Conservation (phyloP, 257 asterid species). For the Solanum pimpinellifolium region DNA sequence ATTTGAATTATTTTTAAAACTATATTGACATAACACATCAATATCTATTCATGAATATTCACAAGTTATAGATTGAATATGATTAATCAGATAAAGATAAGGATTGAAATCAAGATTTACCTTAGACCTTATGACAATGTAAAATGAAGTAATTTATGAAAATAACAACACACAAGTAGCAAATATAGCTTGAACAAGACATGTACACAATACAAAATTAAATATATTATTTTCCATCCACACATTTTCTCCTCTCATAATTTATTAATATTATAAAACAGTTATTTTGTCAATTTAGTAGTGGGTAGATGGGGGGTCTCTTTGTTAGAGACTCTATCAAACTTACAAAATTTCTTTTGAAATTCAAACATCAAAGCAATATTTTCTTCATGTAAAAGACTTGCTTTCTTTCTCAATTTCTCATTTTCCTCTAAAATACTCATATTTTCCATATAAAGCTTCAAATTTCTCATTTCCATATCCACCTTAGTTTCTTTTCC, state of each 20-base stretch:
- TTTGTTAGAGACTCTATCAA: background rate
- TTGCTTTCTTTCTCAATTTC: slow-evolving; percentile 47
- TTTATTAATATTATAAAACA: background rate
- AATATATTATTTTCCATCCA: slow-evolving; percentile 3
- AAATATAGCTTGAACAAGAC: background rate
- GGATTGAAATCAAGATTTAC: background rate
- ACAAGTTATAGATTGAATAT: background rate
- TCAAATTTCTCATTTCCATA: slow-evolving; percentile 50
- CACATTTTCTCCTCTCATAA: background rate
- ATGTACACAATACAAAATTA: background rate
- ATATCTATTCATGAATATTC: background rate
- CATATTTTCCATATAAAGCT: slow-evolving; percentile 62
- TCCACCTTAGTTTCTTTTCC: slow-evolving; percentile 14
- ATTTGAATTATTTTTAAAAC: background rate
- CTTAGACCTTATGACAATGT: background rate
- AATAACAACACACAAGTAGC: background rate
- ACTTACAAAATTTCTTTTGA: slow-evolving; percentile 14
- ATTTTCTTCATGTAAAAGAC: slow-evolving; percentile 53
- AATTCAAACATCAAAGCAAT: slow-evolving; percentile 40
- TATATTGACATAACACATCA: background rate
- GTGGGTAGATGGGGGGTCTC: background rate
- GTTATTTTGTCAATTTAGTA: background rate
- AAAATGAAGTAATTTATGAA: background rate
- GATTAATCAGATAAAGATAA: background rate
- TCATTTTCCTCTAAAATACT: slow-evolving; percentile 58